Conservation (phyloP, 352 stramenopile species). For the Globisporangium uncinulatum region DNA sequence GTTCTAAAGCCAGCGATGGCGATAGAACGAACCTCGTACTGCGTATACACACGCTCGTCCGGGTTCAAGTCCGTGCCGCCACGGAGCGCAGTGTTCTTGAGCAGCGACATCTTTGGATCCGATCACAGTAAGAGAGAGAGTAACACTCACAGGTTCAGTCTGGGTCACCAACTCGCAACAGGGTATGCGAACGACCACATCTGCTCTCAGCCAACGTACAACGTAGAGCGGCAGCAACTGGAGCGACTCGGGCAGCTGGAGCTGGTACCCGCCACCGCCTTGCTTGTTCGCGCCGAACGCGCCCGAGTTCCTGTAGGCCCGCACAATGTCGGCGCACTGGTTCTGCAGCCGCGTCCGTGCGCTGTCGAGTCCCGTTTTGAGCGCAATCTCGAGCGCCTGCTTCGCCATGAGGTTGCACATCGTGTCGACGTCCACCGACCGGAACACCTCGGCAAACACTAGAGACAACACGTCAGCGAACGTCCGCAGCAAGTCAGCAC, state of each 20-base stretch:
- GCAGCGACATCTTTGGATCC: constrained; percentile 86
- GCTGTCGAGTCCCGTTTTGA: constrained; percentile 95
- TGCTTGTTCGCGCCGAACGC: constrained; percentile 63
- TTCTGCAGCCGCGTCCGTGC: constrained; percentile 91
- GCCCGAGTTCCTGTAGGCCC: constrained; percentile 82
- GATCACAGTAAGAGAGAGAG: constrained; percentile 2
- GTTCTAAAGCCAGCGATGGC: too few species aligned
- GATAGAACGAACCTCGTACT: constrained; percentile 67
- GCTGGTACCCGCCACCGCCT: constrained; percentile 54
- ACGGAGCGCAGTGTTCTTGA: constrained; percentile 97
- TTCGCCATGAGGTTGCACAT: constrained; percentile 95
- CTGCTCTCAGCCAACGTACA: constrained; percentile 28
- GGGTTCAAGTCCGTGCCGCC: constrained; percentile 95
- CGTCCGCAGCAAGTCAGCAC: neutral
- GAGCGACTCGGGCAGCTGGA: constrained; percentile 88
- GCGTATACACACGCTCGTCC: constrained; percentile 93
- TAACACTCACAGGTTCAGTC: neutral
- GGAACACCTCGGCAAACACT: constrained; percentile 91
- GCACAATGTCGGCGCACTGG: constrained; percentile 91
- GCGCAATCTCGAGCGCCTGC: constrained; percentile 88
- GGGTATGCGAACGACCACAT: too few species aligned
- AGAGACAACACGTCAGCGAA: constrained; percentile 7
- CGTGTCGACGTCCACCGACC: constrained; percentile 90
- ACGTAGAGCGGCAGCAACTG: constrained; percentile 95
- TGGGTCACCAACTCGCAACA: too few species aligned